A percentile compares a stretch with the other conserved stretches of the same genome.
Evolutionary conservation across 768 basidiomycete species (phyloP).

Genomic region (Leccinum variicolor): DNA sequence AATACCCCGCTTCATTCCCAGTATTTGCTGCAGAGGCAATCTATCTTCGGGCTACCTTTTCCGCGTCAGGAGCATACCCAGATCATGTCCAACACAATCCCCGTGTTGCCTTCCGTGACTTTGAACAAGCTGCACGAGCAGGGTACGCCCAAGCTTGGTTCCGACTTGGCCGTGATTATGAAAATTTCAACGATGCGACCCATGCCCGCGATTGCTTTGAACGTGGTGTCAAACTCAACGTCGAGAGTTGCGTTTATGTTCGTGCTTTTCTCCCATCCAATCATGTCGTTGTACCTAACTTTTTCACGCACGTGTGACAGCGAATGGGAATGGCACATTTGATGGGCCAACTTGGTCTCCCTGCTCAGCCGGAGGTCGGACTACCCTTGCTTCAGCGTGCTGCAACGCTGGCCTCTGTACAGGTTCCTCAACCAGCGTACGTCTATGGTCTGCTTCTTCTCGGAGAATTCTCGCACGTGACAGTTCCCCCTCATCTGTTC

Average conservation of each 20-base stretch:
- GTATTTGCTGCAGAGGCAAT: conserved; percentile 64
- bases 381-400: conserved; percentile 74
- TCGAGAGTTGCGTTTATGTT: conserved; percentile 82
- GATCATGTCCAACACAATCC: conserved; percentile 63
- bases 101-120: conserved; percentile 83
- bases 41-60: conserved; percentile 73
- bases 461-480: conserved; percentile 71
- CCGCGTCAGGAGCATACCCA: conserved; percentile 68
- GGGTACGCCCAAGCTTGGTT: conserved; percentile 89
- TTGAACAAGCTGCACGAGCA: conserved; percentile 75
- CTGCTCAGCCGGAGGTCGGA: conserved; percentile 50
- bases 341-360: conserved; percentile 78
- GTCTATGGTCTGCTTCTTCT: conserved; percentile 86
- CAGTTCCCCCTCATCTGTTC: conserved; percentile 50
- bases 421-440: conserved; percentile 86
- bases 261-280: conserved; percentile 21
- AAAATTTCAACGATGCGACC: conserved; percentile 71
- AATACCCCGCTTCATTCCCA: conserved; percentile 35
- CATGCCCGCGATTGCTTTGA: conserved; percentile 87
- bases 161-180: conserved; percentile 86
- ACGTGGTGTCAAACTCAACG: conserved; percentile 68
- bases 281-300: neutral
- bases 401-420: conserved; percentile 66
- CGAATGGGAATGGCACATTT: conserved; percentile 92
- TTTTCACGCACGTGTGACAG: conserved; percentile 35